Base-by-base conservation (phyloP, 1,284 basidiomycete genomes). In the Cryptococcus jaspeensis region DNA sequence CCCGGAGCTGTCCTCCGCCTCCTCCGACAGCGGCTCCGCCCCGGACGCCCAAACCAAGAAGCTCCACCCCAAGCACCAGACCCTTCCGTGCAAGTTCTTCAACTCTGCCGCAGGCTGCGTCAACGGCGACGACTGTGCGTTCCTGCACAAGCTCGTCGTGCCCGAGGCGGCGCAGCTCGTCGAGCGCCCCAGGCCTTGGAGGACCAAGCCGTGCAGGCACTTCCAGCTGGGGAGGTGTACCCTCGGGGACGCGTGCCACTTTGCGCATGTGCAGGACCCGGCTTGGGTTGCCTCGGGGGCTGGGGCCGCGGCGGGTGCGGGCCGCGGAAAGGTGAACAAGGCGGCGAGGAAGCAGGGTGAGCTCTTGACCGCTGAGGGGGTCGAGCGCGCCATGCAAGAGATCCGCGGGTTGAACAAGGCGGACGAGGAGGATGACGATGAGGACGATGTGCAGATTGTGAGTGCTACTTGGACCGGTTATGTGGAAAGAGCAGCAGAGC, bases 221-320 rank as follows among this genome's bases (percentile, higher is more conserved):
- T 78, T 61, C 52, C 72, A 73, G 52, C 52, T 66, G 0, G 71
- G 70, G 0, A 58, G 62, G 39, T 78, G 76, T 61, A 59, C 54
- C 3, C 64, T 72, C 12, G 76, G 75, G 38, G 71, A 75, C 36
- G 58, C 65, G 9, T 78, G 76, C 54, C 71, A 74, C 57, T 78
- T 77, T 49, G 74, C 74, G 0, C 76, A 78, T 55, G 71, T 73
- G 11, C 47, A 59, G 13, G 67, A 66, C 55, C 62, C 64, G 11
- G 58, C 53, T 20, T 61, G 58, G 50, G 32, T 51, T 1, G 56
- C 56, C 18, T 58, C 58, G 13, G 58, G 56, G 13, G 25, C 16
- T 12, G 15, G 49, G 46, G 52, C 16, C 57, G 58, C 3, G 36
- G n/a, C 15, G 28, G 6, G 40, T 64, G 66, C 47, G 38, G 46